These are phyloP conservation scores for Coniella vitis DNA, from an alignment of 2,329 filamentous ascomycete species.

Conservation along the genomic window DNA sequence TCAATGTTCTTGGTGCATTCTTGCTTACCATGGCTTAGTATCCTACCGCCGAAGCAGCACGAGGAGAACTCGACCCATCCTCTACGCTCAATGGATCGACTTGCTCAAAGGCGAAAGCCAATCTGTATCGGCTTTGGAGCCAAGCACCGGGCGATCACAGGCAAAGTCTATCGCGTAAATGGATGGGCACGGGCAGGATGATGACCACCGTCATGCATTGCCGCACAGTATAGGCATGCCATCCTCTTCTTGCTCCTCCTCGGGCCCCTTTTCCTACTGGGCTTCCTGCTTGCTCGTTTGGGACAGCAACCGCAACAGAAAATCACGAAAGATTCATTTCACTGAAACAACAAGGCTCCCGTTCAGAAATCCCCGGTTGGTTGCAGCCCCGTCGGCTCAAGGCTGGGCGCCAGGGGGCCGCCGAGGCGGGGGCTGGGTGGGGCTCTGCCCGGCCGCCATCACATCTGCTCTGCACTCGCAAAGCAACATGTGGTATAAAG, in stretches of 20 bases:
- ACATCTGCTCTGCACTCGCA: neutral
- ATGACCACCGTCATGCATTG: neutral
- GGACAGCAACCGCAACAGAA: neutral
- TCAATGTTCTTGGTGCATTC: too few relatives aligned
- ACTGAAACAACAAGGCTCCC: slow-evolving; percentile 8
- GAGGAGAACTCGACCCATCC: too few relatives aligned
- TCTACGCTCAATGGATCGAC: too few relatives aligned
- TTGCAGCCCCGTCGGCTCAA: neutral
- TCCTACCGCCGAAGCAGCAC: too few relatives aligned
- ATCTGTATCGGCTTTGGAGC: too few relatives aligned
- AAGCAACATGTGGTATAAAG: slow-evolving; percentile 4
- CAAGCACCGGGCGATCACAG: too few relatives aligned
- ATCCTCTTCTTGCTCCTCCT: neutral
- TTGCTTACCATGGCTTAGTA: too few relatives aligned
- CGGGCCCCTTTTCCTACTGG: neutral
- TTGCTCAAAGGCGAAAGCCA: too few relatives aligned
- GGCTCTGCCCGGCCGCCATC: neutral
- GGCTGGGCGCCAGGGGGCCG: neutral
- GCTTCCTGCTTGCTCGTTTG: neutral
- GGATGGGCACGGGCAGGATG: neutral
- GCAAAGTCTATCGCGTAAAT: too few relatives aligned
- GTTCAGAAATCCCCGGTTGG: slow-evolving; percentile 7
- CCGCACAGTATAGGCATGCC: neutral
- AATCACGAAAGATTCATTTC: slow-evolving; percentile 5
- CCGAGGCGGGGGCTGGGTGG: neutral